Conservation (phyloP, 805 yeast genomes). For the Metschnikowia aberdeeniae region DNA sequence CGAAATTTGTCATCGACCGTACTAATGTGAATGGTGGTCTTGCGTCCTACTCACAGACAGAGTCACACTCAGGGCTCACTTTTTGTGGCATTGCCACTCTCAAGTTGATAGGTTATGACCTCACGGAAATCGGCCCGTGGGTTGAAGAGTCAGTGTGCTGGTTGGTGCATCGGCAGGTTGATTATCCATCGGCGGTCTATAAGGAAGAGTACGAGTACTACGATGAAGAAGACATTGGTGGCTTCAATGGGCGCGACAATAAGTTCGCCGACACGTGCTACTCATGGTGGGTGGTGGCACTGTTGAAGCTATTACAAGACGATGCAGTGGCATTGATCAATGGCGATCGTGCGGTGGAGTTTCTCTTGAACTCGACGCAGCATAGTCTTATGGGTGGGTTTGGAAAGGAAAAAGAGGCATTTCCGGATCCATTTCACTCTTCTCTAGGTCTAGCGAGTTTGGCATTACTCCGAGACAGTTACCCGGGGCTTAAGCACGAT, state of each 20-base stretch:
- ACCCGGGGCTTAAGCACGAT: not conserved
- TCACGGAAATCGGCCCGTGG: constrained; percentile 13
- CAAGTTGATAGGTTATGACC: constrained; percentile 30
- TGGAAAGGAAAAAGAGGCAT: constrained; percentile 56
- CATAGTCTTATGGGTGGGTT: constrained; percentile 71
- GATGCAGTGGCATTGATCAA: constrained; percentile 32
- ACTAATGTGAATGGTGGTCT: constrained; percentile 65
- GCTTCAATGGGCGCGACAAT: constrained; percentile 83
- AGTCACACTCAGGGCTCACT: constrained; percentile 83
- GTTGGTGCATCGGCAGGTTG: constrained; percentile 62
- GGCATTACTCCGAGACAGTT: constrained; percentile 23
- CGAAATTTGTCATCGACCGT: constrained; percentile 28
- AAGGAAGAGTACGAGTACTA: constrained; percentile 33
- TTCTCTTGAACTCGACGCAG: constrained; percentile 55
- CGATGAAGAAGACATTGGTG: constrained; percentile 60
- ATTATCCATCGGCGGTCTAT: constrained; percentile 22
- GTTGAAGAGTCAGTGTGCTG: constrained; percentile 45
- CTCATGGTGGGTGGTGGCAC: constrained; percentile 74
- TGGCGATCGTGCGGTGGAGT: constrained; percentile 31
- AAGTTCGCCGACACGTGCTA: constrained; percentile 86
- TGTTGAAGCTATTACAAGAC: constrained; percentile 43
- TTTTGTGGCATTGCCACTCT: constrained; percentile 76
- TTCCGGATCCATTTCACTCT: constrained; percentile 70
- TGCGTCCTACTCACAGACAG: constrained; percentile 48
- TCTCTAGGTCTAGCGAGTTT: constrained; percentile 58